phyloP scores from a whole-genome alignment of 805 yeast species.

The Starmera amethionina region DNA sequence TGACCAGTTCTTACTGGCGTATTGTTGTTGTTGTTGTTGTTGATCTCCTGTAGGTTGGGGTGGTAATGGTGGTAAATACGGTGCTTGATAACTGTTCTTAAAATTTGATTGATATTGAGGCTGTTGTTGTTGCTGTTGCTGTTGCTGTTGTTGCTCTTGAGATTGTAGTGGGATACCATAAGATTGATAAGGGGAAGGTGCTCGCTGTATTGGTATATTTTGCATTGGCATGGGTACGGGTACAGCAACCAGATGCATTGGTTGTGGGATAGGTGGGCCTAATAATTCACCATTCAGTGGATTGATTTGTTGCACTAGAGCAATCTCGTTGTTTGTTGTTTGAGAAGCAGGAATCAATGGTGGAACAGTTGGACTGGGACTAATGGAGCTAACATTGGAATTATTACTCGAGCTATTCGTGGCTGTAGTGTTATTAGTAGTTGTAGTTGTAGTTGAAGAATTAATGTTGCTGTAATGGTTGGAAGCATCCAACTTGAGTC shows the following conservation, averaged over 20 bases:
- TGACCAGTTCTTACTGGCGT: conserved; percentile 34
- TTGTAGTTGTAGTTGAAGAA: neutral
- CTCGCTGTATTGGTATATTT: neutral
- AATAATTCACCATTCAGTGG: too few species aligned
- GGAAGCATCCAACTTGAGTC: conserved; percentile 1
- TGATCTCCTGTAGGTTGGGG: neutral
- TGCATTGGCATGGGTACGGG: neutral
- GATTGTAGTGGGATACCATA: neutral
- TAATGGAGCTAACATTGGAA: too few species aligned
- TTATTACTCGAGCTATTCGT: neutral
- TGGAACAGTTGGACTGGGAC: too few species aligned
- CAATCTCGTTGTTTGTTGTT: too few species aligned
- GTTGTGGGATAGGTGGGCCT: too few species aligned
- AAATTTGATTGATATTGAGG: neutral
- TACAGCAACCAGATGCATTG: too few species aligned
- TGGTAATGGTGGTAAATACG: neutral
- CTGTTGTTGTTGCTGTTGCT: neutral
- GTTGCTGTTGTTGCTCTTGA: neutral
- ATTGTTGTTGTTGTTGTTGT: neutral
- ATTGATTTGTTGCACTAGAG: too few species aligned
- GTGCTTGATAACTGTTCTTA: neutral
- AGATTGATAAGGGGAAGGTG: neutral
- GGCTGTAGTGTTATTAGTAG: conserved; percentile 1
- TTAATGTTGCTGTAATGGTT: too few species aligned
- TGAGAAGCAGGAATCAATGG: too few species aligned